Evolutionary conservation across 2,329 filamentous ascomycete species (phyloP).

Genomic region (Xylariales sp.): DNA sequence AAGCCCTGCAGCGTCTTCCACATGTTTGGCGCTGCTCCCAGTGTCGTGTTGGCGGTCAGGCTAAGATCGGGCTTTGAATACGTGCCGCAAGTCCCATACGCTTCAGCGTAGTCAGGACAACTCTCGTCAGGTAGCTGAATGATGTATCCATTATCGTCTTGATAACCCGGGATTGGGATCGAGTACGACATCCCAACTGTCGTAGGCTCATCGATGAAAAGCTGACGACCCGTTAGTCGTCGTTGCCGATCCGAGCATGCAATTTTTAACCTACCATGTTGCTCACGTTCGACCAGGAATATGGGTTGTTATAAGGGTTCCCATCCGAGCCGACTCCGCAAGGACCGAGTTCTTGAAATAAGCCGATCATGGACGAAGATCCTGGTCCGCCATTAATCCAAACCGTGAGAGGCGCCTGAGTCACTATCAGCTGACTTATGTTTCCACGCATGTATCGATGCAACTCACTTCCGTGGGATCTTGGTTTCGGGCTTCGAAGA

Average conservation of each 20-base stretch:
- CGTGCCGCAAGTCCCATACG: conserved; percentile 43
- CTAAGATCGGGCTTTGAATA: conserved; percentile 47
- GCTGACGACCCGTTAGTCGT: too few species aligned
- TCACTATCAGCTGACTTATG: too few species aligned
- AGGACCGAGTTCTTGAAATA: conserved; percentile 43
- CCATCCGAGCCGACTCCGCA: conserved; percentile 36
- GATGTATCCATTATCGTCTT: conserved; percentile 22
- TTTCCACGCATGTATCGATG: too few species aligned
- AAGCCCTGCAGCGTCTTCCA: conserved; percentile 60
- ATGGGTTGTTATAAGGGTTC: conserved; percentile 46
- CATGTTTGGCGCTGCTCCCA: conserved; percentile 52
- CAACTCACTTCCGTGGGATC: conserved; percentile 29
- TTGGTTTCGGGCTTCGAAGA: conserved; percentile 42
- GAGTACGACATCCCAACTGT: conserved; percentile 52
- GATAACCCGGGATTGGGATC: conserved; percentile 25
- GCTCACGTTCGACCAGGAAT: conserved; percentile 54
- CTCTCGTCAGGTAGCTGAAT: conserved; percentile 39
- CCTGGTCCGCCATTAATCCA: conserved; percentile 52
- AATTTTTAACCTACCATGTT: conserved; percentile 38
- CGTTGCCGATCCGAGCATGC: too few species aligned
- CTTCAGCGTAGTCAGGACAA: conserved; percentile 45
- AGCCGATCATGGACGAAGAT: conserved; percentile 47
- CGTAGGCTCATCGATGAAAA: conserved; percentile 57
- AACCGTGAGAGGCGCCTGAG: conserved; percentile 40
- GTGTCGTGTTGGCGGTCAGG: conserved; percentile 47